A percentile compares a stretch with the other conserved stretches of the same genome.
Conservation (phyloP, 805 yeast species). For the Yarrowia yakushimensis region DNA sequence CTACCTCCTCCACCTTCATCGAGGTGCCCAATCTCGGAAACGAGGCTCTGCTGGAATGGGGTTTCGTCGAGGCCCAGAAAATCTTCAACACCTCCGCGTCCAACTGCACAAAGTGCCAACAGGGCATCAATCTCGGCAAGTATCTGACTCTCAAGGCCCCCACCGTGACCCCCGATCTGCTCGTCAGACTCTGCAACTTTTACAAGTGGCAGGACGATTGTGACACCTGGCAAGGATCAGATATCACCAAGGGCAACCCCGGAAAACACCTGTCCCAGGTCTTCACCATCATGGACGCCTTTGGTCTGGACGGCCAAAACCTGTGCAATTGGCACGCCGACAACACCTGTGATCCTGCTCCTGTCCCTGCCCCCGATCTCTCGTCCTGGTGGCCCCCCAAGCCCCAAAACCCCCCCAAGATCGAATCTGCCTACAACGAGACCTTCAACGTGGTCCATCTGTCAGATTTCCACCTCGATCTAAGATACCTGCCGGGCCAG, state of each 20-base stretch:
- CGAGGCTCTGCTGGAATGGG: background rate
- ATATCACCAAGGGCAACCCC: background rate
- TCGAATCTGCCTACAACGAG: conserved; percentile 37
- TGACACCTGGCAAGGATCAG: background rate
- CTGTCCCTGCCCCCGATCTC: background rate
- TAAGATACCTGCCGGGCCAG: conserved; percentile 47
- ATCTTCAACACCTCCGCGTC: background rate
- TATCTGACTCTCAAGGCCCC: background rate
- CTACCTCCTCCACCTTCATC: background rate
- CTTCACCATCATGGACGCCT: conserved; percentile 51
- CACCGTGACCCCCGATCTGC: background rate
- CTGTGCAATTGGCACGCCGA: conserved; percentile 45
- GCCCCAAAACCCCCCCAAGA: conserved; percentile 47
- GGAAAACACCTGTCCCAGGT: conserved; percentile 46
- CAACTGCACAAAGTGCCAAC: conserved; percentile 1
- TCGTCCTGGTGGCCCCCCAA: conserved; percentile 36
- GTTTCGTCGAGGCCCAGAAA: background rate
- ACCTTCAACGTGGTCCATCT: conserved; percentile 61
- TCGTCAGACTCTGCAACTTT: background rate
- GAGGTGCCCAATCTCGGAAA: background rate
- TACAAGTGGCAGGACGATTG: background rate
- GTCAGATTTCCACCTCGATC: conserved; percentile 62
- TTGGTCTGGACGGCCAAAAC: conserved; percentile 54
- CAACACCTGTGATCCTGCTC: background rate
- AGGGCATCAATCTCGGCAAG: conserved; percentile 5